Evolutionary conservation across 2,329 filamentous ascomycete species (phyloP), one percentile per base, ranked within the genome.

Genomic region (Apiospora aurea): DNA sequence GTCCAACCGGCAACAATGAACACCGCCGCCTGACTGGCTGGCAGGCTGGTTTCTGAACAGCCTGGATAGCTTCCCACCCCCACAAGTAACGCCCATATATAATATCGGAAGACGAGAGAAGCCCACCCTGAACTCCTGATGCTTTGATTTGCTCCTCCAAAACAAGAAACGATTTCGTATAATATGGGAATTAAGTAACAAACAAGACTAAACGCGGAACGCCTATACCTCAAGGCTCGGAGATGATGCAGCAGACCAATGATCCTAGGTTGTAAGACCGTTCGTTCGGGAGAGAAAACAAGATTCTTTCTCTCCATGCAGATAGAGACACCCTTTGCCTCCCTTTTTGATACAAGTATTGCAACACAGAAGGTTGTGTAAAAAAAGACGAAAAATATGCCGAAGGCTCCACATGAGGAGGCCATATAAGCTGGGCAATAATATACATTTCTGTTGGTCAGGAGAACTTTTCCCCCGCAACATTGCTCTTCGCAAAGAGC

Each of bases 281-380:
- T 49, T 26, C 34, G 34, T 38, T 38, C 34, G 34, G 43, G 46
- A 41, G 47, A 41, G 67, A 29, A 46, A 34, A 68, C 18, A 67
- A 68, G 13, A 5, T 18, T 8, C n/a, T 29, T 46, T 46, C 24
- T 46, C 67, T 47, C 43, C 29, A 68, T 68, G 67, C 67, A 68
- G 18, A 43, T 14, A 43, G 64, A 43, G 64, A 46, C 41, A 24
- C 67, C 41, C 34, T 38, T 38, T 38, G 34, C 46, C 18, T n/a
- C 24, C 67, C 29, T 18, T 68, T 46, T 46, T 46, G 67, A 68
- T 46, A 68, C 43, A 46, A 47, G 46, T 47, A 47, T 68, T 68
- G 41, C 34, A 41, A 64, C 57, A 64, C 34, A 14, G 29, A 41
- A 24, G 10, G 8, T 13, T 34, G 57, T 64, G 46, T n/a, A 29